A percentile compares a stretch with the other conserved stretches of the same genome.
Evolutionary conservation across 139 green algal genomes (phyloP).

Genomic region (Eudorina sp.): DNA sequence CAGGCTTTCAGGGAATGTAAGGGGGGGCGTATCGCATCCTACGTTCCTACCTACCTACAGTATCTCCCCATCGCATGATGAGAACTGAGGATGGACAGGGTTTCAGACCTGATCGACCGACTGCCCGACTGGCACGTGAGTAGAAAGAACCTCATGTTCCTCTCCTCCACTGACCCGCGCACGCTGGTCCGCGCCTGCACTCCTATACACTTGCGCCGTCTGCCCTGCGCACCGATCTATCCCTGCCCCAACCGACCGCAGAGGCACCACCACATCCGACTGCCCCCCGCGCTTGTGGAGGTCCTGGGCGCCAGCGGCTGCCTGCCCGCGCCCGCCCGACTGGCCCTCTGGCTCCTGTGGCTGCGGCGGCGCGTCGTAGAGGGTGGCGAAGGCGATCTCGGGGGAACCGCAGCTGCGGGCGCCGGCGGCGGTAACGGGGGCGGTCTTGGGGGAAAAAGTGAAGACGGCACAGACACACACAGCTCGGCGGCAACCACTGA

Average conservation of each 20-base stretch:
- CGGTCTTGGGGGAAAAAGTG: neutral
- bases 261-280: neutral
- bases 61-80: too few relatives aligned
- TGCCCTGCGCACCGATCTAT: neutral
- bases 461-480: too few relatives aligned
- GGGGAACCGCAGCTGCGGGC: neutral
- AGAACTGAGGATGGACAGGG: too few relatives aligned
- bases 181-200: neutral
- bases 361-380: neutral
- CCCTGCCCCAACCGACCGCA: neutral
- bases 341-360: slow-evolving; percentile 36
- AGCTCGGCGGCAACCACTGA: too few relatives aligned
- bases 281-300: neutral
- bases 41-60: too few relatives aligned
- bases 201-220: neutral
- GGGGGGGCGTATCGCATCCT: too few relatives aligned
- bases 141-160: too few relatives aligned
- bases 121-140: too few relatives aligned
- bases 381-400: neutral
- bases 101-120: too few relatives aligned
- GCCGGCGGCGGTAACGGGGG: neutral
- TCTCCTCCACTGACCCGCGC: neutral
- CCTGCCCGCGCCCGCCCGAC: slow-evolving; percentile 4
- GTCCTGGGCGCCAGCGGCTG: neutral
- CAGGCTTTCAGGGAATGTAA: too few relatives aligned